phyloP scores from a whole-genome alignment of 352 stramenopile genomes.

The Pythium aristosporum region DNA sequence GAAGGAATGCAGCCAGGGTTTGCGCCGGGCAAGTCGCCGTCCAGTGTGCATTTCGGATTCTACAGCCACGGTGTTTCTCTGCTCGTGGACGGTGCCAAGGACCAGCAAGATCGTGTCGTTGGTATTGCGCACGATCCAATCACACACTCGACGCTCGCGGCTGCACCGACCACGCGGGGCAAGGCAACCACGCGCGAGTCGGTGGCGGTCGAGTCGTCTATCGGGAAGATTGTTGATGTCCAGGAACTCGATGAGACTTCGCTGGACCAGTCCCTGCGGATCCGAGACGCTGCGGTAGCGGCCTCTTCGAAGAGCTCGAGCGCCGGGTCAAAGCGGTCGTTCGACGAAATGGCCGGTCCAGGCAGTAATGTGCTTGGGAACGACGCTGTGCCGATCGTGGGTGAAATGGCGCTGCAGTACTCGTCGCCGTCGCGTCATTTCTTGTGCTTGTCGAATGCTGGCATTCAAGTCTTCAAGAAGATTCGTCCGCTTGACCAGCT shows the following conservation, averaged over 20 bases:
- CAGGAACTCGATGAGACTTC: constrained; percentile 49
- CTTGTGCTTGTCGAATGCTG: constrained; percentile 79
- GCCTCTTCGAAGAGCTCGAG: constrained; percentile 8
- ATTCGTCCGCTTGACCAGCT: constrained; percentile 88
- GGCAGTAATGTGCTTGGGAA: constrained; percentile 26
- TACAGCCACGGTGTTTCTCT: constrained; percentile 81
- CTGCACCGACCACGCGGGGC: constrained; percentile 35
- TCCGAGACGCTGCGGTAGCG: constrained; percentile 13
- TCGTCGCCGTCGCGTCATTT: constrained; percentile 81
- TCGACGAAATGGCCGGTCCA: constrained; percentile 63
- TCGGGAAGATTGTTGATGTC: constrained; percentile 84
- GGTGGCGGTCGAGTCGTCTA: constrained; percentile 70
- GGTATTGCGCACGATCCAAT: constrained; percentile 75
- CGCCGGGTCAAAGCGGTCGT: constrained; percentile 55
- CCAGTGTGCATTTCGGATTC: constrained; percentile 74
- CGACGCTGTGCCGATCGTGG: constrained; percentile 43
- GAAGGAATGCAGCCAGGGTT: constrained; percentile 86
- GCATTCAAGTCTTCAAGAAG: constrained; percentile 90
- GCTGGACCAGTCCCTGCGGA: constrained; percentile 12
- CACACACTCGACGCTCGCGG: constrained; percentile 53
- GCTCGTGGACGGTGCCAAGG: constrained; percentile 70
- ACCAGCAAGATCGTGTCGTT: constrained; percentile 79
- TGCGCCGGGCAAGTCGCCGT: constrained; percentile 75
- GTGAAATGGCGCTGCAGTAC: constrained; percentile 86
- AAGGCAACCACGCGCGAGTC: constrained; percentile 78